Evolutionary conservation across 1,284 basidiomycete species (phyloP).

Genomic region (Gymnopus androsaceus): DNA sequence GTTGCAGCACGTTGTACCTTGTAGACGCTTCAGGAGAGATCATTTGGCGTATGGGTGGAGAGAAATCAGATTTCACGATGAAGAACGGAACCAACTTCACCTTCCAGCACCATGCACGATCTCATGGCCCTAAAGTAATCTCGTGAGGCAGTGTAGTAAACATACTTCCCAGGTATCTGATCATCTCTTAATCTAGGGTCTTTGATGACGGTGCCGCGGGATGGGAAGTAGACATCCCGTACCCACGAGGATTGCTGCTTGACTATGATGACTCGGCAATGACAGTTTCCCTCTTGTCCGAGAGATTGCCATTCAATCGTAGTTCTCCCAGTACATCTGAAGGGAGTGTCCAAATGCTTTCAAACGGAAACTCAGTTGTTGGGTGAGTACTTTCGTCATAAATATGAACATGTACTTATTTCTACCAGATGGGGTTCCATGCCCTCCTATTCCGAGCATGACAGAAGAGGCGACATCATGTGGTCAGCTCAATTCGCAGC

Average conservation of each 20-base stretch:
- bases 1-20: constrained; percentile 13
- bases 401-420: background rate
- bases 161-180: background rate
- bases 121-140: constrained; percentile 8
- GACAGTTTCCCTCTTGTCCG: constrained; percentile 8
- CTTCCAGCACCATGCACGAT: constrained; percentile 22
- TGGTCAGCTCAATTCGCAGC: constrained; percentile 7
- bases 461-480: constrained; percentile 1
- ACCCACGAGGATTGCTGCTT: constrained; percentile 9
- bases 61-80: constrained; percentile 16
- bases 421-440: constrained; percentile 2
- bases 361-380: constrained; percentile 10
- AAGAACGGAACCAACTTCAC: constrained; percentile 16
- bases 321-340: constrained; percentile 8
- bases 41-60: constrained; percentile 23
- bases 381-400: constrained; percentile 1
- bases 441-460: constrained; percentile 7
- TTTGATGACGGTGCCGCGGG: constrained; percentile 19
- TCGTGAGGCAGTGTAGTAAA: background rate
- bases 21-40: constrained; percentile 16
- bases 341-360: constrained; percentile 9
- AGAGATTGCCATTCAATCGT: constrained; percentile 5
- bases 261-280: background rate
- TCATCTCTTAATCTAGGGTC: background rate
- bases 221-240: constrained; percentile 2